phyloP scores from a whole-genome alignment of 2,329 filamentous ascomycete genomes.

The Exophiala aquamarina region DNA sequence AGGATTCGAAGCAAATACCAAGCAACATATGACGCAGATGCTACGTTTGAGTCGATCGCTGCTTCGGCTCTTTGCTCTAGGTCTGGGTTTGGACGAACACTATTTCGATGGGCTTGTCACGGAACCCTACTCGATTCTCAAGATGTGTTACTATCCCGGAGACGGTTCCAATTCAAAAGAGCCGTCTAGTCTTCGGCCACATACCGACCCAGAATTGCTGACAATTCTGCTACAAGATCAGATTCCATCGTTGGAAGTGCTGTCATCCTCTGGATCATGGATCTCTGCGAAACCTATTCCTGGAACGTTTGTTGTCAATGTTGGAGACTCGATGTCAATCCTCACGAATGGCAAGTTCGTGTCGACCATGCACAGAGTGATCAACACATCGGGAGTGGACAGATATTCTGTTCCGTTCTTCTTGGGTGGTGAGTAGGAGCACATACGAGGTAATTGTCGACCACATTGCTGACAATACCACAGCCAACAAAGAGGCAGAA shows the following conservation, averaged over 20 bases:
- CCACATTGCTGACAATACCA: not conserved
- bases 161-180: conserved; percentile 30
- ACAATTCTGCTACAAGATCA: conserved; percentile 57
- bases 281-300: conserved; percentile 42
- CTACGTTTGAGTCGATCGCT: conserved; percentile 53
- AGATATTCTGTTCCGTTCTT: conserved; percentile 58
- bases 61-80: conserved; percentile 55
- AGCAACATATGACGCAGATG: conserved; percentile 14
- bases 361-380: conserved; percentile 57
- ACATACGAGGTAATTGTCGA: conserved; percentile 38
- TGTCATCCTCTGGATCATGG: conserved; percentile 42
- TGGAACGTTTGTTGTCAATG: conserved; percentile 49
- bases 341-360: conserved; percentile 50
- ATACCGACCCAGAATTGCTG: conserved; percentile 55
- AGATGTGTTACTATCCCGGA: conserved; percentile 48
- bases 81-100: conserved; percentile 53
- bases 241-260: conserved; percentile 52
- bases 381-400: conserved; percentile 36
- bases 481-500: conserved; percentile 20
- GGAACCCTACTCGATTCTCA: conserved; percentile 49
- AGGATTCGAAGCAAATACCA: conserved; percentile 10
- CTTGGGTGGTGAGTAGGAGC: conserved; percentile 50
- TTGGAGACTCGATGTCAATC: conserved; percentile 51
- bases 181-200: conserved; percentile 31
- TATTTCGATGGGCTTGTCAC: conserved; percentile 57